A percentile compares a stretch with the other conserved stretches of the same genome.
phyloP scores from a whole-genome alignment of 2,329 filamentous ascomycete species.

The Aspergillus pseudotamarii region DNA sequence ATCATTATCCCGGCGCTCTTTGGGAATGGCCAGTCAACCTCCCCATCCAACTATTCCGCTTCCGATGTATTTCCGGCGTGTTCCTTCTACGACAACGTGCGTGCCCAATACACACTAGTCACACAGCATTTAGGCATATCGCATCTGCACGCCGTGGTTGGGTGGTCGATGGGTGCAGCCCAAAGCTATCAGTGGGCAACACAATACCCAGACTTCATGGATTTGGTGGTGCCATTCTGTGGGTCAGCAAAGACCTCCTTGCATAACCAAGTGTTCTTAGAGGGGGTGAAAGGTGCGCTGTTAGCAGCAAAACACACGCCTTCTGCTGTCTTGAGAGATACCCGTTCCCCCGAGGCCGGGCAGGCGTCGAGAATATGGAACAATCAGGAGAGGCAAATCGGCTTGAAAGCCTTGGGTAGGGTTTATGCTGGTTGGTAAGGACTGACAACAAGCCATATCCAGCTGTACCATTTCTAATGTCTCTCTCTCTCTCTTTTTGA shows the following conservation, averaged over 20 bases:
- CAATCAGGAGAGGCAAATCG: constrained; percentile 55
- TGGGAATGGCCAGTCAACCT: constrained; percentile 69
- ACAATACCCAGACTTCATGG: constrained; percentile 67
- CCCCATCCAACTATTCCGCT: constrained; percentile 63
- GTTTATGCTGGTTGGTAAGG: constrained; percentile 72
- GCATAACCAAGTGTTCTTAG: constrained; percentile 70
- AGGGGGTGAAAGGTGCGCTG: constrained; percentile 64
- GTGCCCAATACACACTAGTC: constrained; percentile 67
- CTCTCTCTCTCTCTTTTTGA: not conserved
- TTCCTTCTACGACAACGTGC: constrained; percentile 70
- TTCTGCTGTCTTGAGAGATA: constrained; percentile 56
- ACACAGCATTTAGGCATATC: constrained; percentile 64
- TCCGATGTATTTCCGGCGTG: constrained; percentile 63
- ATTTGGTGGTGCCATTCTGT: constrained; percentile 67
- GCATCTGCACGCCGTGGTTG: constrained; percentile 64
- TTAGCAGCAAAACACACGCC: constrained; percentile 59
- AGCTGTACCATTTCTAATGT: not conserved
- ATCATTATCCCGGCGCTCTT: constrained; percentile 71
- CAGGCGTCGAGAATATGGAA: constrained; percentile 54
- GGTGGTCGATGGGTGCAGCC: constrained; percentile 72
- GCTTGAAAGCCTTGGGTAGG: constrained; percentile 70
- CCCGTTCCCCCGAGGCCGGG: constrained; percentile 43
- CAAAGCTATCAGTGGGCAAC: constrained; percentile 68
- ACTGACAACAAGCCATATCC: not conserved
- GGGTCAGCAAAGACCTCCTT: constrained; percentile 65